Base-by-base conservation (phyloP, 2,329 filamentous ascomycete genomes). In the Alternaria postmessia region DNA sequence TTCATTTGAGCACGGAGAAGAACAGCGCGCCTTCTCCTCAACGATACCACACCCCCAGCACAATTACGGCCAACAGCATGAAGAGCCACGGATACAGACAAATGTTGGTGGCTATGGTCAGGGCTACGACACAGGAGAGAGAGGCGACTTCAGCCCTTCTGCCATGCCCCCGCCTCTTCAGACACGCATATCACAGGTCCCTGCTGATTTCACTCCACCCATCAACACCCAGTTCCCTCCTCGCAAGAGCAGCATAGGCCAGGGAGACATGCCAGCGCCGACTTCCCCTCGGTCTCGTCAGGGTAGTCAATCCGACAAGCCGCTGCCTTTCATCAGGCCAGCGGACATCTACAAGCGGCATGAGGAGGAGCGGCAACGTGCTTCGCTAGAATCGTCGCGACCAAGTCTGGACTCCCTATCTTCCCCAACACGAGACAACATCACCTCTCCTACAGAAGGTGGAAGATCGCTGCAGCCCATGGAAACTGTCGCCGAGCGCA, bases 301-400 rank as follows among this genome's bases (percentile, higher is more conserved):
- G 2, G 66, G 69, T 47, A 71, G 65, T 59, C 78, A 78, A 26
- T 66, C 83, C 38, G 74, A 80, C 51, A 89, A 88, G 67, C 75
- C 86, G 1, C 78, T 87, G 20, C 85, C 88, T 0, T 89, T 94
- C 66, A 84, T 93, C 57, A 85, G 91, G 38, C 91, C 92, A 2
- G 86, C 90, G 12, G 92, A 96, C 66, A 89, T 94, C 42, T 94
- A 94, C 75, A 89, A 86, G 71, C 87, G 90, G 6, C 83, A 90
- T 75, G 87, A 87, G 53, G 89, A 92, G 66, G 90, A 91, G 65
- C 84, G 83, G 54, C 82, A 86, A 65, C 80, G 84, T 38, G 82
- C 83, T 57, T 87, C 86, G 1, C 77, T 86, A 57, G 88, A 90
- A 2, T 86, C 85, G 9, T 79, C 83, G 20, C 81, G 86, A 52